Evolutionary conservation across 345 rosid species (phyloP).

Genomic region (Citropsis articulata): DNA sequence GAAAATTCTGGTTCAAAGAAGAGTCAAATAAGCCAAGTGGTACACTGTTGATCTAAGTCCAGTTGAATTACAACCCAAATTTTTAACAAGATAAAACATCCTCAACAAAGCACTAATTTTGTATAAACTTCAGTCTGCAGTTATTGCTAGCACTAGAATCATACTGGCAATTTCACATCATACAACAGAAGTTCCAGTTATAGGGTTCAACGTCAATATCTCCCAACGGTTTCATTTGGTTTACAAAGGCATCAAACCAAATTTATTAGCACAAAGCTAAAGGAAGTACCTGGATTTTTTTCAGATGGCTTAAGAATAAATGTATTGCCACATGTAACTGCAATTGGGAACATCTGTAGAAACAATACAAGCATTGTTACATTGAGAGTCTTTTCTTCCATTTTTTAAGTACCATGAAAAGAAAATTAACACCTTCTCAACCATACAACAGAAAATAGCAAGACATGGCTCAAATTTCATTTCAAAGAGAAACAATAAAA

Average conservation of each 20-base stretch:
- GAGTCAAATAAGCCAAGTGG: neutral
- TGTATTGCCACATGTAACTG: slow-evolving; percentile 45
- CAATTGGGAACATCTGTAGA: slow-evolving; percentile 45
- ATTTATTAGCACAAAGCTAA: slow-evolving; percentile 1
- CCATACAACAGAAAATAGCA: neutral
- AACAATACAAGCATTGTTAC: neutral
- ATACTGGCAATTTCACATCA: neutral
- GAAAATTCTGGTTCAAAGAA: neutral
- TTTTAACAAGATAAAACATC: neutral
- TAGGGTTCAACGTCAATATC: neutral
- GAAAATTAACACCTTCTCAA: neutral
- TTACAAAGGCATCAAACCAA: neutral
- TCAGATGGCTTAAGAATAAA: slow-evolving; percentile 43
- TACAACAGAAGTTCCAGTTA: neutral
- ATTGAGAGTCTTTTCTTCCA: neutral
- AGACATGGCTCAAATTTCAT: neutral
- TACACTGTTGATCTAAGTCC: neutral
- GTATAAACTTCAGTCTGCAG: neutral
- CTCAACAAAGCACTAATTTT: neutral
- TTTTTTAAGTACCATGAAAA: neutral
- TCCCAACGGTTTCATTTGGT: neutral
- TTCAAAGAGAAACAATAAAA: neutral
- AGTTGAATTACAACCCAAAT: neutral
- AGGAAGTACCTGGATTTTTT: slow-evolving; percentile 36
- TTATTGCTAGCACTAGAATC: neutral